Conservation (phyloP, 495 filamentous ascomycete genomes). For the Amniculicola lignicola region DNA sequence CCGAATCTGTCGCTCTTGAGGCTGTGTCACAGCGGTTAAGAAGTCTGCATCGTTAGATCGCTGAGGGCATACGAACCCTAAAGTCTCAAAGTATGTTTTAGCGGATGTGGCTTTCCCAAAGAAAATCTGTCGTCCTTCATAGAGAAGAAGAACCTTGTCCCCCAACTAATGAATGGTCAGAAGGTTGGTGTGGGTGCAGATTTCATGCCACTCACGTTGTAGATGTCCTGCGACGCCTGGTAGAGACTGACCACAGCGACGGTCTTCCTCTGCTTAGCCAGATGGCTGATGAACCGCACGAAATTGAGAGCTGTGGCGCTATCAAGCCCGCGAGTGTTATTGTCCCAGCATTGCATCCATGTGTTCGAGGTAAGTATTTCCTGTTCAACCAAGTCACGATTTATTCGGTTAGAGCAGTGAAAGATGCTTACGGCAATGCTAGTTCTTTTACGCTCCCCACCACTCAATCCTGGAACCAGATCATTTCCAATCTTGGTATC, state of each 20-base stretch:
- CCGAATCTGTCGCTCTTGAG: slow-evolving; percentile 61
- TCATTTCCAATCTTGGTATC: slow-evolving; percentile 79
- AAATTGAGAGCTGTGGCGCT: slow-evolving; percentile 81
- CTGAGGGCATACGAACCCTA: slow-evolving; percentile 71
- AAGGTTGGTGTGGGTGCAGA: too few species aligned
- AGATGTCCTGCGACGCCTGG: slow-evolving; percentile 73
- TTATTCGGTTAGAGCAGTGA: too few species aligned
- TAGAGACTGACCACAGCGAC: slow-evolving; percentile 76
- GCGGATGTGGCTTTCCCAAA: slow-evolving; percentile 64
- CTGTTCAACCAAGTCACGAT: too few species aligned
- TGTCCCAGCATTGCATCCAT: slow-evolving; percentile 81
- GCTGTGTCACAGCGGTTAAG: slow-evolving; percentile 73
- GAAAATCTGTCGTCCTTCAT: slow-evolving; percentile 81
- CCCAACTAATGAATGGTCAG: too few species aligned
- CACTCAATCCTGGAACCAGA: slow-evolving; percentile 73
- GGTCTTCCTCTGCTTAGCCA: slow-evolving; percentile 61
- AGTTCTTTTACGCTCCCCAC: slow-evolving; percentile 80
- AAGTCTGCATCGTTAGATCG: slow-evolving; percentile 78
- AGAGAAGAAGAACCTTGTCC: slow-evolving; percentile 69
- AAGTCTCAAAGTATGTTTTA: slow-evolving; percentile 65
- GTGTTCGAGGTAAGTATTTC: too few species aligned
- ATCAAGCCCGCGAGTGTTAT: slow-evolving; percentile 77
- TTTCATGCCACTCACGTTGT: slow-evolving; percentile 53
- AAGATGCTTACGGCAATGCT: slow-evolving; percentile 73
- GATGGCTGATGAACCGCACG: slow-evolving; percentile 62